These are phyloP conservation scores for Candida schatavii DNA, from an alignment of 805 yeast genomes.

Conservation along the genomic window DNA sequence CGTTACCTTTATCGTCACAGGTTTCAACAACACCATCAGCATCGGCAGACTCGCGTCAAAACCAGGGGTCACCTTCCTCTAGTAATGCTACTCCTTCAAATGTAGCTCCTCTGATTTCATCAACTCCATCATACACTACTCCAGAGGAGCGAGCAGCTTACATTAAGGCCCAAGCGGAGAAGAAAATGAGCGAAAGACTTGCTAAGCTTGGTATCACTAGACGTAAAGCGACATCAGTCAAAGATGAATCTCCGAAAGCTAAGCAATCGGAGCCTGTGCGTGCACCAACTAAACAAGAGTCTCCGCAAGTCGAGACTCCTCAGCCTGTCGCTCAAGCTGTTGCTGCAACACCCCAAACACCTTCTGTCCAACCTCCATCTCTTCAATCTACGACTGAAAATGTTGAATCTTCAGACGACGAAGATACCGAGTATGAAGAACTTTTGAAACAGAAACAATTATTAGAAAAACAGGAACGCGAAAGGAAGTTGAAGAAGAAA, in stretches of 20 bases:
- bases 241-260: too few species aligned
- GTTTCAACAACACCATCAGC: background rate
- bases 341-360: background rate
- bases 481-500: conserved; percentile 48
- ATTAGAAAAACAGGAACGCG: conserved; percentile 41
- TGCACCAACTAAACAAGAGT: too few species aligned
- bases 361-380: background rate
- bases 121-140: conserved; percentile 32
- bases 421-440: conserved; percentile 49
- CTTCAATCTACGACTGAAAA: conserved; percentile 4
- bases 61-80: background rate
- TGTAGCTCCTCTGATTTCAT: conserved; percentile 11
- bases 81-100: conserved; percentile 14
- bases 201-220: conserved; percentile 74
- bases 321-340: conserved; percentile 1
- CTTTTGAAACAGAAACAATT: conserved; percentile 43
- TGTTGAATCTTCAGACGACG: conserved; percentile 30
- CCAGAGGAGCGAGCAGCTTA: conserved; percentile 74
- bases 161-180: conserved; percentile 72
- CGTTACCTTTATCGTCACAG: background rate
- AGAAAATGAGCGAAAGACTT: conserved; percentile 78
- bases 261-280: background rate
- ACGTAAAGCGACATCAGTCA: conserved; percentile 22
- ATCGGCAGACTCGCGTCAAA: background rate
- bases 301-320: conserved; percentile 6